Base-by-base conservation (phyloP, 768 basidiomycete species). In the Austroboletus festivus region DNA sequence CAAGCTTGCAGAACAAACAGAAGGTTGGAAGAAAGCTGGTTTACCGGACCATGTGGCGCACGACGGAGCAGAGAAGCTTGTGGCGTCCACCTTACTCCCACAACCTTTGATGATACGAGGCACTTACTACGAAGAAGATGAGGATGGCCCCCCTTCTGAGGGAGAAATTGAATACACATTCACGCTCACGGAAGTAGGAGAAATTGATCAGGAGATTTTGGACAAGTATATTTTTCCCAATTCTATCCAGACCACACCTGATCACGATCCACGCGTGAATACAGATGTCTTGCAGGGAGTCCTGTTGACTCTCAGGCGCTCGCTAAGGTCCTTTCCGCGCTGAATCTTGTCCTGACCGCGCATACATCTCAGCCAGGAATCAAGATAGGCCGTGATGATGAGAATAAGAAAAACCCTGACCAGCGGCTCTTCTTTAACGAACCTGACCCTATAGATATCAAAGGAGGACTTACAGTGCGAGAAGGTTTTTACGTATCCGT, bases 231-330 rank as follows among this genome's bases (percentile, higher is more conserved):
- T 51, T 22, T 21, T 16, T 15, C 9, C 38, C 12, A 21, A 23
- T 39, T 45, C 68, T 70, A 37, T 68, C 19, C 28, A 35, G 19
- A 5, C 58, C 46, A 51, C 35, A 63, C n/a, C 13, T 24, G 35
- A 37, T 11, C n/a, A n/a, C n/a, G n/a, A n/a, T n/a, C n/a, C n/a
- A n/a, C n/a, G n/a, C 33, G 33, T 28, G 16, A 5, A 16, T 21
- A 20, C 31, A 87, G 85, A 21, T 79, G 82, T 60, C 69, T 87
- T 16, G 62, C 61, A 2, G 89, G 87, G 1, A 59, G 76, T 8
- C 70, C 72, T 4, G 73, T 79, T 48, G 77, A 80, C 53, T 73
- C 77, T 35, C 72, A 78, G 31, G 84, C 88, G 43, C 73, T 81
- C 2, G 64, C 68, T 47, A 78, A 78, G 0, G 65, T 76, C 22